phyloP scores from a whole-genome alignment of 177 flowering plant genomes.

The Vitis hybrid region DNA sequence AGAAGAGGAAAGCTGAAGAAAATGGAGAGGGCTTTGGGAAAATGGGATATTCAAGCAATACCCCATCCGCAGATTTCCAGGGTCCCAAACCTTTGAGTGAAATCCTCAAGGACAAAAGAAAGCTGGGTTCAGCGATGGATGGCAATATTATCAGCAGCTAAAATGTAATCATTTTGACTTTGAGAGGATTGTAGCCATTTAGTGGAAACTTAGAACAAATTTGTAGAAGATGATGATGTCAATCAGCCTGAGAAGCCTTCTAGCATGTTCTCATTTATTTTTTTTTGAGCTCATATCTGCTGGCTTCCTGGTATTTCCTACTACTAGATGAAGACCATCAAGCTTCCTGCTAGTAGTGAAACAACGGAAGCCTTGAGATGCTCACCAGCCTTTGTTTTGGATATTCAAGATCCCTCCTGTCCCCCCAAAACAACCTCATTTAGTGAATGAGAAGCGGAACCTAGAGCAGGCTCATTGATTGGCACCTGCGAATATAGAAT shows the following conservation, averaged over 20 bases:
- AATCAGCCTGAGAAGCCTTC: constrained; percentile 19
- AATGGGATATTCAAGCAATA: constrained; percentile 9
- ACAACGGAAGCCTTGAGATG: constrained; percentile 5
- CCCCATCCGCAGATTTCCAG: constrained; percentile 28
- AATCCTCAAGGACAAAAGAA: constrained; percentile 46
- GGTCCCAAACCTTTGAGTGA: constrained; percentile 60
- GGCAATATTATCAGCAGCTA: constrained; percentile 7
- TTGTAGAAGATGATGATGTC: constrained; percentile 20
- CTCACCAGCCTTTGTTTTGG: background rate
- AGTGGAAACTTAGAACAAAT: background rate
- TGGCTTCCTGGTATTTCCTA: constrained; percentile 3
- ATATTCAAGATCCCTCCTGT: background rate
- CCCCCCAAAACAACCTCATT: background rate
- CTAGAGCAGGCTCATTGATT: constrained; percentile 3
- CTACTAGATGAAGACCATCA: background rate
- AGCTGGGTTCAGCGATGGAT: constrained; percentile 13
- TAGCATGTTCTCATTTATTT: constrained; percentile 13
- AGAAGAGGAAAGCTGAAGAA: constrained; percentile 39
- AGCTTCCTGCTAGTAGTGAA: background rate
- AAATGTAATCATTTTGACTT: background rate
- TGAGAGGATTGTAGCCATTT: background rate
- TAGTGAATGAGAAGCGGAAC: background rate
- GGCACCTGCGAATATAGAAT: constrained; percentile 2
- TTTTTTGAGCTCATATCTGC: constrained; percentile 17
- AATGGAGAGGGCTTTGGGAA: constrained; percentile 17